Base-by-base conservation (phyloP, 495 filamentous ascomycete species). In the Geoglossum glabrum region DNA sequence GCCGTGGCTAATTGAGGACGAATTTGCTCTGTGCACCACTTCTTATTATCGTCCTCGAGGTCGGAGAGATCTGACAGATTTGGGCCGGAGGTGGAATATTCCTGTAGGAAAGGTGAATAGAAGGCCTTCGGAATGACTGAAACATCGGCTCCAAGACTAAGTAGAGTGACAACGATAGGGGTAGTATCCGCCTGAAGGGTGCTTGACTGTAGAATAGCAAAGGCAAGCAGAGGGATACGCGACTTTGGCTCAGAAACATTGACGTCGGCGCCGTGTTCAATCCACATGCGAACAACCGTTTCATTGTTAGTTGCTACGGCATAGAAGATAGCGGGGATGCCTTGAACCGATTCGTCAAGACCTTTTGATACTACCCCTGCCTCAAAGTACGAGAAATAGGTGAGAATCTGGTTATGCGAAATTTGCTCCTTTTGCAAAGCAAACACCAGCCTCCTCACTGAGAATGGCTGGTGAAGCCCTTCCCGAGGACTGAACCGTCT, bases 291-390 rank as follows among this genome's bases (percentile, higher is more conserved):
- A 17, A 76, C 55, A 15, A 71, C 59, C 13, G 60, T 57, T 4
- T 65, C 64, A 34, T 73, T 61, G 58, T 73, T 74, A 15, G 67
- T 67, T 3, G 63, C 73, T 13, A 71, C 71, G 3, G 65, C 66
- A 30, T 67, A 76, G 63, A 76, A 76, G 8, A 75, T 69, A 2
- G 70, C 60, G 17, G 73, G 71, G 46, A 67, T 67, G 8, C 69
- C 72, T 13, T 58, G 19, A 9, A 73, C 57, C 1, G 56, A 55
- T 9, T 57, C 55, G 45, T 71, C 71, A 30, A 74, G 63, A 0
- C 63, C 26, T 5, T 62, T 60, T 31, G 60, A 54, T 9, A 70
- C 21, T 3, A 50, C 31, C 3, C 17, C 19, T 0, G 27, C 25
- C 11, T 65, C 55, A 58, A 61, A 70, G 55, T 64, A 58, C 15